Evolutionary conservation across 805 yeast genomes (phyloP), one percentile per base, ranked within the genome.

Genomic region (Osmozyma mogii): DNA sequence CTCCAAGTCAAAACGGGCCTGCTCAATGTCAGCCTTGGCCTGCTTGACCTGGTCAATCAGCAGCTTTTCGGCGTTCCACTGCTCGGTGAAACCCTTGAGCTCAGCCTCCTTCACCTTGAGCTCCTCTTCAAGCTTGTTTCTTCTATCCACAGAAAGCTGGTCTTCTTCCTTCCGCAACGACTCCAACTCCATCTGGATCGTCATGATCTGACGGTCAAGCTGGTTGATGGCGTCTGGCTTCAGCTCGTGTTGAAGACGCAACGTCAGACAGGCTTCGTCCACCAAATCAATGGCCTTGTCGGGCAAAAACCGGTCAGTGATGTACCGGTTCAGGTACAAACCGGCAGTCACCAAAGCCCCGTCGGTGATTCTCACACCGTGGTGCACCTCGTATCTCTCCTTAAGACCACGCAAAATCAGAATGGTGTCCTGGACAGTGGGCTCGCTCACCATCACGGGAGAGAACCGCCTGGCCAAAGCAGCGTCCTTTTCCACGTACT

Each of bases 211-310:
- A 38, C 97, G 73, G 52, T 89, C 97, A 35, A 89, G 65, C 27
- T 78, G 83, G 47, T 87, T 89, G 31, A 92, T 83, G 2, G 88
- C 84, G 49, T 89, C 98, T 0, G 98, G 98, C 52, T 87, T 88
- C 2, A 96, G 85, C 58, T 89, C 98, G 52, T 92, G 97, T 56
- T 89, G 98, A 35, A 89, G 64, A 41, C 98, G 68, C 35, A 89
- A 65, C 0, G 95, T 94, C 3, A 96, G 92, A 60, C 97, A 88
- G 0, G 97, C 96, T 52, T 89, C 98, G 58, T 89, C 98, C 2
- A 89, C 92, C 41, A 89, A 69, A 56, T 89, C 98, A 41, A 89
- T 89, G 13, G 97, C 97, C 61, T 89, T 89, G 50, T 89, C 98
- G 1, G 98, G 98, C 22, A 89, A 61, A 47, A 77, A 87, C 32